These are phyloP conservation scores for Ceratobasidium sp. DNA, from an alignment of 1,284 basidiomycete species.

Conservation along the genomic window DNA sequence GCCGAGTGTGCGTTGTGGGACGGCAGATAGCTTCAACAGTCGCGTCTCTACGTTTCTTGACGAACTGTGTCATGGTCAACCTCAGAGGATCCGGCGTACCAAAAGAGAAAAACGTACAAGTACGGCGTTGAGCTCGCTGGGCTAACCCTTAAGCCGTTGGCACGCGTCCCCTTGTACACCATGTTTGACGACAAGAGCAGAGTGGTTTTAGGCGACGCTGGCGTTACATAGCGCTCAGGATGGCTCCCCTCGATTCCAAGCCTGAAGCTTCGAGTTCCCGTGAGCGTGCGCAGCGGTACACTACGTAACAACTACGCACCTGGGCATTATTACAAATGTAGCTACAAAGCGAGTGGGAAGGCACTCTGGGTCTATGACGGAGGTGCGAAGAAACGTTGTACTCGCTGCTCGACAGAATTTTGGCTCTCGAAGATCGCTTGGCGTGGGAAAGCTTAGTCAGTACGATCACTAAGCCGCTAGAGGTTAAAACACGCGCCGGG, in stretches of 20 bases:
- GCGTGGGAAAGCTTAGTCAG: no score
- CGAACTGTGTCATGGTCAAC: slow-evolving; percentile 60
- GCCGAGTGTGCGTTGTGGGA: slow-evolving; percentile 12
- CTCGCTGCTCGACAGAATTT: no score
- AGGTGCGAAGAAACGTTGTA: no score
- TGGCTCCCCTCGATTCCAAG: no score
- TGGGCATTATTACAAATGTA: slow-evolving; percentile 88
- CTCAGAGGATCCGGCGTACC: slow-evolving; percentile 64
- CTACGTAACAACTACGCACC: slow-evolving; percentile 57
- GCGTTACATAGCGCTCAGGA: background rate
- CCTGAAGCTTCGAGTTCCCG: no score
- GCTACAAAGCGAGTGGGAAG: slow-evolving; percentile 57
- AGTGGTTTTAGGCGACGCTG: slow-evolving; percentile 19
- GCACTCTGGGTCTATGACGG: no score
- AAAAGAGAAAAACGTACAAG: slow-evolving; percentile 57
- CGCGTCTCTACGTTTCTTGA: slow-evolving; percentile 6
- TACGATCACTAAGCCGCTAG: no score
- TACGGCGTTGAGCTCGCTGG: slow-evolving; percentile 67
- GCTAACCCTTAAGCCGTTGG: slow-evolving; percentile 66
- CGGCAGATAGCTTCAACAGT: background rate
- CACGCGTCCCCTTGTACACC: slow-evolving; percentile 66
- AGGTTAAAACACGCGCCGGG: no score
- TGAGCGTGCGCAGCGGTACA: no score
- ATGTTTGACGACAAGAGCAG: slow-evolving; percentile 58
- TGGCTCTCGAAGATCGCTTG: no score